Base-by-base conservation (phyloP, 208 protist species). In the Trypanosomatidae sp. region DNA sequence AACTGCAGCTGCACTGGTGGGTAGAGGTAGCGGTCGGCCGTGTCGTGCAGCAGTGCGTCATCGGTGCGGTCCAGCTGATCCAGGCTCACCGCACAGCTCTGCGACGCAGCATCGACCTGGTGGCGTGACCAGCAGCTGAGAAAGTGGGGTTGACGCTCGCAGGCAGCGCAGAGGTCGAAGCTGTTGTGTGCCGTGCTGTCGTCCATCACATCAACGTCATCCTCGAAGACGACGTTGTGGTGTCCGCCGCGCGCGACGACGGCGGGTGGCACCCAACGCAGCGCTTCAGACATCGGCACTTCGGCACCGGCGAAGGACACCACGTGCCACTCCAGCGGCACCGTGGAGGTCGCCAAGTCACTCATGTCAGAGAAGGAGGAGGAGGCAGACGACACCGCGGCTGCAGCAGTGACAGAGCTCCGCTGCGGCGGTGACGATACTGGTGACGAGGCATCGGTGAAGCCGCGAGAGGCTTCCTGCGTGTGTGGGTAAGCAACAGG, bases 1-100 rank as follows among this genome's bases (percentile, higher is more conserved):
- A 91, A 44, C 75, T 88, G 79, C n/a, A 87, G 39, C 28, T 69
- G 43, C 1, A 87, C 66, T 0, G 81, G 68, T 12, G 80, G 80
- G 59, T 77, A 77, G 12, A 83, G 68, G 64, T 74, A 77, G 41
- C 46, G 47, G 28, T 74, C 78, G 2, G 78, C 22, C 43, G 66
- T 69, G 76, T 76, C 58, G 55, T 80, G 76, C 39, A 80, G 76
- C 19, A 76, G 17, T 10, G 70, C 41, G 52, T 80, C 76, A 52
- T 80, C 76, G 15, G 76, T 80, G 70, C 70, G 59, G 28, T 80
- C 76, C 30, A 80, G 76, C 9, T 53, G 70, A 43, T 76, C 30
- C 17, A 80, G 70, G 25, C 50, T 60, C 46, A 76, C 55, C 10
- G 66, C 65, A 25, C 70, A 33, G 46, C 59, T 71, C 66, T 70